Evolutionary conservation across 768 basidiomycete genomes (phyloP).

Genomic region (Pilatotrama ljubarskyi): DNA sequence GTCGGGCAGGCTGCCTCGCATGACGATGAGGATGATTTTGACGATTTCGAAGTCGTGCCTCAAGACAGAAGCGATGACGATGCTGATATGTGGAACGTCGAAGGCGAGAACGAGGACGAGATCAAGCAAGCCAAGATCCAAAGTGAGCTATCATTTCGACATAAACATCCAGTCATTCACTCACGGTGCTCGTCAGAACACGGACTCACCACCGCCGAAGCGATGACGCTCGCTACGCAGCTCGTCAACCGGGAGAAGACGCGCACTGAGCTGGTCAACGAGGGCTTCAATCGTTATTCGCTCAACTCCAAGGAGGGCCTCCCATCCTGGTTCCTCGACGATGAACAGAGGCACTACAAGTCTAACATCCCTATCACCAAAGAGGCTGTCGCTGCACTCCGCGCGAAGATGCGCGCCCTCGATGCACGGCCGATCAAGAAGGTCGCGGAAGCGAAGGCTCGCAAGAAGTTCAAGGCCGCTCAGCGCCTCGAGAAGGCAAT

Average conservation of each 20-base stretch:
- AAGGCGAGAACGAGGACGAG: slow-evolving; percentile 74
- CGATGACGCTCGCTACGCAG: slow-evolving; percentile 87
- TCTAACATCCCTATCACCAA: slow-evolving; percentile 96
- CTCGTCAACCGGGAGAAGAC: slow-evolving; percentile 90
- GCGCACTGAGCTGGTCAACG: slow-evolving; percentile 85
- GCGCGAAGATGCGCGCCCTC: slow-evolving; percentile 88
- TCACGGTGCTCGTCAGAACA: slow-evolving; percentile 50
- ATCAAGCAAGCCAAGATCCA: slow-evolving; percentile 61
- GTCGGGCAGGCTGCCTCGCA: slow-evolving; percentile 1
- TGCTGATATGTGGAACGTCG: slow-evolving; percentile 77
- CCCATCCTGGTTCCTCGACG: slow-evolving; percentile 96
- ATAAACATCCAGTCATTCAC: neutral
- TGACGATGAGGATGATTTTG: slow-evolving; percentile 46
- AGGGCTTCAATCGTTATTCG: slow-evolving; percentile 94
- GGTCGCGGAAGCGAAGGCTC: slow-evolving; percentile 95
- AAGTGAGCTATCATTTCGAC: slow-evolving; percentile 55
- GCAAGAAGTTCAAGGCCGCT: slow-evolving; percentile 90
- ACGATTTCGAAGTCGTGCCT: slow-evolving; percentile 79
- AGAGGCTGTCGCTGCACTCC: slow-evolving; percentile 84
- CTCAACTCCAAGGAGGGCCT: slow-evolving; percentile 89
- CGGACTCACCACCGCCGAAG: slow-evolving; percentile 85
- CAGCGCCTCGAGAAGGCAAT: slow-evolving; percentile 87
- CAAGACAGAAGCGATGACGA: slow-evolving; percentile 57
- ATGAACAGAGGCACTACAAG: slow-evolving; percentile 91
- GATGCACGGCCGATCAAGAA: slow-evolving; percentile 99